phyloP scores from a whole-genome alignment of 169 alveolate genomes.

The Besnoitia besnoiti region DNA sequence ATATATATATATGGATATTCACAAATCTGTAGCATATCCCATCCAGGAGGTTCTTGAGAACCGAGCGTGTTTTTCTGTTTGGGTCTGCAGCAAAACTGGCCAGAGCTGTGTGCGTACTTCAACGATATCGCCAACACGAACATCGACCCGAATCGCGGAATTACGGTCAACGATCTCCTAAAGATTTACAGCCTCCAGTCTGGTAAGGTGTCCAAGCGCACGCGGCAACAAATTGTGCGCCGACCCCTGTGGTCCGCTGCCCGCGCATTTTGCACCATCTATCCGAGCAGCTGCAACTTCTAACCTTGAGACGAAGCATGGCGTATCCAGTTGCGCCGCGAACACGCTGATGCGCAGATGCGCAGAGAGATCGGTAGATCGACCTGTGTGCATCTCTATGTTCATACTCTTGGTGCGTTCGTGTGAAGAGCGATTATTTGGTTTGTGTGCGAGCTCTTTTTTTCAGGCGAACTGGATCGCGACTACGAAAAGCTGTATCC shows the following conservation, averaged over 20 bases:
- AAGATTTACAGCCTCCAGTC: constrained; percentile 70
- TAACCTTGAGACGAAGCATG: too few species aligned
- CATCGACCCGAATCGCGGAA: constrained; percentile 66
- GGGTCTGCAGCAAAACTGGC: constrained; percentile 57
- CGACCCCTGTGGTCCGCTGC: too few species aligned
- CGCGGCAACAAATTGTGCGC: neutral
- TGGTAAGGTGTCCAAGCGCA: neutral
- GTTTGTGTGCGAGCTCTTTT: neutral
- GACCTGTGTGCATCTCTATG: too few species aligned
- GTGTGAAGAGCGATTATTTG: too few species aligned
- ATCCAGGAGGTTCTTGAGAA: neutral
- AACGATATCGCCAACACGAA: constrained; percentile 70
- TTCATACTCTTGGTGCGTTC: too few species aligned
- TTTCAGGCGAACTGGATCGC: constrained; percentile 66
- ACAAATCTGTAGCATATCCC: neutral
- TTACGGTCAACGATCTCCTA: constrained; percentile 66
- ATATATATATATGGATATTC: neutral
- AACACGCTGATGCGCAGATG: too few species aligned
- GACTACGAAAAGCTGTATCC: constrained; percentile 74
- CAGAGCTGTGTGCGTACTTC: constrained; percentile 68
- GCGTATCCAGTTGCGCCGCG: too few species aligned
- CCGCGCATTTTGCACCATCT: too few species aligned
- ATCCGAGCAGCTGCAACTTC: too few species aligned
- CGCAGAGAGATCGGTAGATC: too few species aligned
- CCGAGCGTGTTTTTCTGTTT: neutral